Base-by-base conservation (phyloP, 768 basidiomycete genomes). In the Xerocomus potaroensis region DNA sequence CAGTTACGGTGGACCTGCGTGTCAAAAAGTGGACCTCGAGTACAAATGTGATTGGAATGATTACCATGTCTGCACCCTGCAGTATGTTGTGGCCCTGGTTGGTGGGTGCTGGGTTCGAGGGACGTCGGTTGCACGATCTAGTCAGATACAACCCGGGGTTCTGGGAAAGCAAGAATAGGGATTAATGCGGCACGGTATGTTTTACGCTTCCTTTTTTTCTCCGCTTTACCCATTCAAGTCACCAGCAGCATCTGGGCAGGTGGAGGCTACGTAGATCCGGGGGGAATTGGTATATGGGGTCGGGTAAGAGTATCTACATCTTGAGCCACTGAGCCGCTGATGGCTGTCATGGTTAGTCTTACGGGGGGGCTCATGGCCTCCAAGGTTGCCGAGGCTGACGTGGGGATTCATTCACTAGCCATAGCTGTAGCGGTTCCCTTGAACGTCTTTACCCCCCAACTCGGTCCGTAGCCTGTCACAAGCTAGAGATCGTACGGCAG, bases 321-420 rank as follows among this genome's bases (percentile, higher is more conserved):
- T n/a, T n/a, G 16, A 46, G 31, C 27, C 6, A 16, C 24, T 11
- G 16, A 32, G 11, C 18, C 22, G 36, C 55, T 49, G 14, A 55
- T n/a, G n/a, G n/a, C 7, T 35, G 12, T 22, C 29, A 9, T 27
- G 21, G 23, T 12, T 56, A 94, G 94, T 92, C 88, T 8, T 97
- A 92, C 58, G 95, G 95, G 8, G 95, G 96, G 0, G n/a, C 98
- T 91, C 68, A 90, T 98, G 87, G 87, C 87, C 45, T 80, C 86
- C 48, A 97, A 98, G 63, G 82, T 95, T 4, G 79, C 89, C 11
- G 96, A 99, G 69, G 86, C 90, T 6, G 76, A 90, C n/a, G n/a
- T n/a, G n/a, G n/a, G n/a, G n/a, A n/a, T n/a, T n/a, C n/a, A n/a
- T n/a, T n/a, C n/a, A n/a, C 61, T 98, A 38, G 91, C 89, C 6